These are phyloP conservation scores for Calonectria fujianensis DNA, from an alignment of 2,329 filamentous ascomycete genomes.

Conservation along the genomic window DNA sequence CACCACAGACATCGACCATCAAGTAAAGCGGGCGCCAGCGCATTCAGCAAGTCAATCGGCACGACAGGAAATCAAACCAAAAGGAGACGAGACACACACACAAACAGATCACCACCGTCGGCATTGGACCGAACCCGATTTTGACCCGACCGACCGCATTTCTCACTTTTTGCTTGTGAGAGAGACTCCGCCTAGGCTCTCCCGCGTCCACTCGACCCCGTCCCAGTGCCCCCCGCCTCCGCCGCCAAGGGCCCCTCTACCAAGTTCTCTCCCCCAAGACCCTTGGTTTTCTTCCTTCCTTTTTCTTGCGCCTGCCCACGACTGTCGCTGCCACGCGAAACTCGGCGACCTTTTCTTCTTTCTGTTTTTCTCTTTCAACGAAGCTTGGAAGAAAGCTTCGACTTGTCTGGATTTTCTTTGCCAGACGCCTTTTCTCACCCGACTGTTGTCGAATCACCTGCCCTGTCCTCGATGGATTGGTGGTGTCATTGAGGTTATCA, in stretches of 20 bases:
- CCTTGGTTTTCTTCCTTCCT: conserved; percentile 33
- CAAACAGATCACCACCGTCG: conserved; percentile 23
- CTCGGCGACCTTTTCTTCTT: conserved; percentile 31
- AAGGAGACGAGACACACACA: conserved; percentile 16
- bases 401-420: conserved; percentile 4
- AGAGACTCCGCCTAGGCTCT: conserved; percentile 19
- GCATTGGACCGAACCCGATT: conserved; percentile 34
- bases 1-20: conserved; percentile 25
- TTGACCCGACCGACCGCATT: conserved; percentile 37
- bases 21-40: conserved; percentile 29
- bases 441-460: conserved; percentile 20
- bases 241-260: conserved; percentile 41
- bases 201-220: conserved; percentile 42
- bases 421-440: not conserved
- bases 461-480: conserved; percentile 45
- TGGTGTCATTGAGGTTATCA: conserved; percentile 45
- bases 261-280: conserved; percentile 38
- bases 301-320: conserved; percentile 32
- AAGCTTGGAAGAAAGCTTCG: conserved; percentile 16
- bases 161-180: conserved; percentile 28
- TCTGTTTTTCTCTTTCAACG: conserved; percentile 32
- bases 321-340: conserved; percentile 32
- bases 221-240: conserved; percentile 39
- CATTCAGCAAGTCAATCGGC: conserved; percentile 32
- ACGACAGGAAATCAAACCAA: conserved; percentile 21